These are phyloP conservation scores for Mrakia blollopis DNA, from an alignment of 768 basidiomycete species.

Conservation along the genomic window DNA sequence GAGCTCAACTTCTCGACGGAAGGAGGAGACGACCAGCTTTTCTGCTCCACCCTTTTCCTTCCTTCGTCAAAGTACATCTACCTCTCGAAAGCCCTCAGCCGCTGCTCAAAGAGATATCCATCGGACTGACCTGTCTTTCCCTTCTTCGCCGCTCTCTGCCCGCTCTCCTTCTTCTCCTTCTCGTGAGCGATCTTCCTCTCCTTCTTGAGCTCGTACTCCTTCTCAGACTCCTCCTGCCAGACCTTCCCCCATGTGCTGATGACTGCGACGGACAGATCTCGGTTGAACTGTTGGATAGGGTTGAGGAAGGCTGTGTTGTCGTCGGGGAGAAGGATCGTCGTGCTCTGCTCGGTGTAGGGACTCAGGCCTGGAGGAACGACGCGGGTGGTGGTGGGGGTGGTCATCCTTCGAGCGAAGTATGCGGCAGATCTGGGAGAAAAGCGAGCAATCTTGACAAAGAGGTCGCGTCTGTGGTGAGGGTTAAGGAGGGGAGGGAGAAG, in stretches of 20 bases:
- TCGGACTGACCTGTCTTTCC: not conserved
- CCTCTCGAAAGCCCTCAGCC: not conserved
- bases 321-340: constrained; percentile 63
- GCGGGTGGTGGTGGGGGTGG: not conserved
- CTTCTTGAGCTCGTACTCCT: constrained; percentile 42
- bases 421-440: not conserved
- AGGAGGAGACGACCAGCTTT: too few relatives aligned
- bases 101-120: not conserved
- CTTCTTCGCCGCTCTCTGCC: constrained; percentile 7
- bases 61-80: not conserved
- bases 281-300: constrained; percentile 96
- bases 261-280: constrained; percentile 85
- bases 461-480: not conserved
- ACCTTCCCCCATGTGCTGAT: constrained; percentile 85
- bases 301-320: constrained; percentile 87
- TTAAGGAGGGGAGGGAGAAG: too few relatives aligned
- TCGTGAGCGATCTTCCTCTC: constrained; percentile 50
- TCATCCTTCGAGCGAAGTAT: not conserved
- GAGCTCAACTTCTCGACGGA: not conserved
- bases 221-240: constrained; percentile 38
- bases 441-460: too few relatives aligned
- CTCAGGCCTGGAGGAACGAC: constrained; percentile 26
- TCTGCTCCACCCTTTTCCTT: not conserved
- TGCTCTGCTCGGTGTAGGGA: constrained; percentile 42
- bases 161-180: constrained; percentile 38